Conservation (phyloP, 1,139 yeast genomes). For the Candida sanyaensis region DNA sequence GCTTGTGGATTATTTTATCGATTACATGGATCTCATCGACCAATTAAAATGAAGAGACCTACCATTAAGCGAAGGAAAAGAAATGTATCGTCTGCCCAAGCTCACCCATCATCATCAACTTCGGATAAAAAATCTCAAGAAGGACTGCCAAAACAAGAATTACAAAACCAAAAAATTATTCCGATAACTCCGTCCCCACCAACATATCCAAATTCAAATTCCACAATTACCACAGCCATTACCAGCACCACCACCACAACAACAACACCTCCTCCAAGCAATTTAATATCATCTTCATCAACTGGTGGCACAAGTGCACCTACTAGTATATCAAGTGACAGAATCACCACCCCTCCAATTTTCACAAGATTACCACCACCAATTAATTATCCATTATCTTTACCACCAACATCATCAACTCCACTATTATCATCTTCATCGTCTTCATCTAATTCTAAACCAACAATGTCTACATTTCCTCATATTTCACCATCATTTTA, state of each 20-base stretch:
- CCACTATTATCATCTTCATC: slow-evolving; percentile 5
- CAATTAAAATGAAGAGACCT: slow-evolving; percentile 70
- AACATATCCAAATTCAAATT: slow-evolving; percentile 8
- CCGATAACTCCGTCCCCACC: slow-evolving; percentile 6
- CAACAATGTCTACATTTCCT: neutral
- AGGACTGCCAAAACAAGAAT: slow-evolving; percentile 1
- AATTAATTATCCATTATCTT: slow-evolving; percentile 3
- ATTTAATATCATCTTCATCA: neutral
- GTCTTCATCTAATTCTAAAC: neutral
- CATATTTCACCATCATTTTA: slow-evolving; percentile 23
- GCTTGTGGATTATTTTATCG: slow-evolving; percentile 85
- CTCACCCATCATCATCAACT: neutral
- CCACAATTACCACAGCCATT: slow-evolving; percentile 8
- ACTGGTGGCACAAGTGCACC: neutral
- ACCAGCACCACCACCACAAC: slow-evolving; percentile 10
- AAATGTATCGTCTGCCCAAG: slow-evolving; percentile 18
- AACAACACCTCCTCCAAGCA: neutral
- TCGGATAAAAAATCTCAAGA: slow-evolving; percentile 14
- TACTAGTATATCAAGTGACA: neutral
- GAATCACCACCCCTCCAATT: neutral
- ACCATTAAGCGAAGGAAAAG: slow-evolving; percentile 78
- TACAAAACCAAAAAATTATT: neutral
- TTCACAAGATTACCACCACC: slow-evolving; percentile 1
- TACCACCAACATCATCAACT: slow-evolving; percentile 4
- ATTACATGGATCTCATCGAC: slow-evolving; percentile 78